phyloP scores from a whole-genome alignment of 1,284 basidiomycete species.

The Naganishia sp. region DNA sequence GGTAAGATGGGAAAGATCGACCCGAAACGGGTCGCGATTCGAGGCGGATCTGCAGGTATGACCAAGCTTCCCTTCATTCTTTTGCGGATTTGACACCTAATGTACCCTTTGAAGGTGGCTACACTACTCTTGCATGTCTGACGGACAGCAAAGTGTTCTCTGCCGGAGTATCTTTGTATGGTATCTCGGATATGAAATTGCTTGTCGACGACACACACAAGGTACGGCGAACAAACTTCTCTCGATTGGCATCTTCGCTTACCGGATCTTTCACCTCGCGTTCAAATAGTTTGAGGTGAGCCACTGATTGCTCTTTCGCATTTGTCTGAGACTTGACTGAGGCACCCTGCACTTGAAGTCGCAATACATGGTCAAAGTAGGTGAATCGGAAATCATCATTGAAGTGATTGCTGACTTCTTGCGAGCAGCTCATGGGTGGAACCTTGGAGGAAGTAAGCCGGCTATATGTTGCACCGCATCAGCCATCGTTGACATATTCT shows the following conservation, averaged over 20 bases:
- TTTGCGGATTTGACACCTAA: neutral
- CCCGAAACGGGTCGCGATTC: slow-evolving; percentile 39
- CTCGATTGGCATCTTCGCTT: neutral
- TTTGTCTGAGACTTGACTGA: neutral
- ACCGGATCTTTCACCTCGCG: neutral
- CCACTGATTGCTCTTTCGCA: neutral
- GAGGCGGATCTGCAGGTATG: slow-evolving; percentile 43
- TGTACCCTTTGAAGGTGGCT: slow-evolving; percentile 40
- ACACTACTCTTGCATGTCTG: slow-evolving; percentile 48
- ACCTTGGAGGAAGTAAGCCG: slow-evolving; percentile 39
- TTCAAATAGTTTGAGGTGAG: slow-evolving; percentile 32
- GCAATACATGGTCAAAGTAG: slow-evolving; percentile 35
- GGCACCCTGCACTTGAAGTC: slow-evolving; percentile 5
- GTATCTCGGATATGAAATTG: slow-evolving; percentile 42
- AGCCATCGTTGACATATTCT: neutral
- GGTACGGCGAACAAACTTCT: neutral
- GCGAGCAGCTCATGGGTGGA: slow-evolving; percentile 47
- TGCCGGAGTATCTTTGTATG: slow-evolving; percentile 43
- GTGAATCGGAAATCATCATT: neutral
- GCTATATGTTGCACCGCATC: neutral
- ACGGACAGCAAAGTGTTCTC: slow-evolving; percentile 40
- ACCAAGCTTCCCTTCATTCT: too few relatives aligned
- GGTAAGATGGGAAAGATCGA: slow-evolving; percentile 41
- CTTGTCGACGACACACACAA: slow-evolving; percentile 37
- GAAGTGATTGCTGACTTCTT: neutral